Percentiles rank a stretch among this genome's conserved stretches.
Conservation (phyloP, 345 rosid species). For the Isatis tinctoria region DNA sequence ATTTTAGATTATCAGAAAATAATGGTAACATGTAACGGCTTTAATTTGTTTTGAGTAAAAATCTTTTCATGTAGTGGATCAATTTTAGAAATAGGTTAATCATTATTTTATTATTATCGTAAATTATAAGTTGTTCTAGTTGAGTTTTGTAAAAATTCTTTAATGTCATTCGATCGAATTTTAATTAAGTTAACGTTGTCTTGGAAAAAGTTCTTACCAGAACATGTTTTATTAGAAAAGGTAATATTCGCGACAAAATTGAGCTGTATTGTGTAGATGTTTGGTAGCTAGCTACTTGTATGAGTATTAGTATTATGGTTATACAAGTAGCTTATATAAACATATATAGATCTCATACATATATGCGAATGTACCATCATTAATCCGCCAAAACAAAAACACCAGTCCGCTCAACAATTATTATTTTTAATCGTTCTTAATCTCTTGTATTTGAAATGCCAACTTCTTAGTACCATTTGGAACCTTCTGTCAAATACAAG, state of each 20-base stretch:
- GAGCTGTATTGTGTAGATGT: constrained; percentile 4
- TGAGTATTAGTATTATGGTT: background rate
- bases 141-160: background rate
- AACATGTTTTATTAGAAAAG: constrained; percentile 11
- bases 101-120: background rate
- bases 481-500: background rate
- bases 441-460: background rate
- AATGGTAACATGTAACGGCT: background rate
- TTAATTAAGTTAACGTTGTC: background rate
- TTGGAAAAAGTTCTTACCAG: background rate
- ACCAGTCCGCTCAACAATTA: background rate
- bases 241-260: constrained; percentile 21
- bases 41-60: background rate
- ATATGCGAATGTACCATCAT: background rate
- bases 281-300: constrained; percentile 2
- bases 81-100: background rate
- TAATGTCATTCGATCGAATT: background rate
- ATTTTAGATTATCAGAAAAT: background rate
- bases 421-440: background rate
- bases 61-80: background rate
- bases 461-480: background rate
- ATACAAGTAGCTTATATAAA: background rate
- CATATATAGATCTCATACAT: background rate
- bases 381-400: background rate
- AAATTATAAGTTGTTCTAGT: background rate